A percentile compares a stretch with the other conserved stretches of the same genome.
These are phyloP conservation scores for Penicillium flavigenum DNA, from an alignment of 495 filamentous ascomycete species.

Conservation along the genomic window DNA sequence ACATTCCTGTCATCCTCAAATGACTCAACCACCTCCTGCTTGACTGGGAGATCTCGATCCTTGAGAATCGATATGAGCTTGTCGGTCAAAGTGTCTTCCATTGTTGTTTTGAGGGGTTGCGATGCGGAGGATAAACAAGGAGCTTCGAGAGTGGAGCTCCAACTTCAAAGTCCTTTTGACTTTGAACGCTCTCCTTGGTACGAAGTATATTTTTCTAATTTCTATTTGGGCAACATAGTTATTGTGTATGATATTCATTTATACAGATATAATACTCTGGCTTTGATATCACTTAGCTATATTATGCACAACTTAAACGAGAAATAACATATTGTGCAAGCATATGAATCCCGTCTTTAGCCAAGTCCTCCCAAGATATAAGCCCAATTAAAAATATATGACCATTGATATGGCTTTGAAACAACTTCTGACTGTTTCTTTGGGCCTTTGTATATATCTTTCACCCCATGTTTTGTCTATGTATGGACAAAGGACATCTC, in stretches of 20 bases:
- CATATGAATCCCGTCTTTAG: neutral
- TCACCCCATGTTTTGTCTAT: neutral
- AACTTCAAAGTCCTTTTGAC: neutral
- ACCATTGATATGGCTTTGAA: neutral
- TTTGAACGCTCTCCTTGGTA: neutral
- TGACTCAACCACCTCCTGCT: slow-evolving; percentile 31
- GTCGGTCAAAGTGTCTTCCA: slow-evolving; percentile 12
- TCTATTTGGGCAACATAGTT: neutral
- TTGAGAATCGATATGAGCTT: slow-evolving; percentile 20
- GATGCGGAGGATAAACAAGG: slow-evolving; percentile 1
- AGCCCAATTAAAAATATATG: neutral
- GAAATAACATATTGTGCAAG: neutral
- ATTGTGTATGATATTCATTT: neutral
- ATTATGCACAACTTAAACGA: neutral
- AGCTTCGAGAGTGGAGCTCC: slow-evolving; percentile 6
- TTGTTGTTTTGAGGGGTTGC: slow-evolving; percentile 1
- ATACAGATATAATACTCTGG: neutral
- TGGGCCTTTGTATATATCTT: neutral
- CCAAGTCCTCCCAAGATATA: neutral
- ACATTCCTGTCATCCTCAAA: slow-evolving; percentile 29
- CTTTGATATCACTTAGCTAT: too few relatives aligned
- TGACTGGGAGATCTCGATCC: slow-evolving; percentile 31
- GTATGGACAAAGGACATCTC: neutral
- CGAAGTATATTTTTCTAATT: neutral
- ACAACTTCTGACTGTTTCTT: neutral